Percentiles rank a stretch among this genome's conserved stretches.
These are phyloP conservation scores for Quercus rubra DNA, from an alignment of 306 rosid species.

Conservation along the genomic window DNA sequence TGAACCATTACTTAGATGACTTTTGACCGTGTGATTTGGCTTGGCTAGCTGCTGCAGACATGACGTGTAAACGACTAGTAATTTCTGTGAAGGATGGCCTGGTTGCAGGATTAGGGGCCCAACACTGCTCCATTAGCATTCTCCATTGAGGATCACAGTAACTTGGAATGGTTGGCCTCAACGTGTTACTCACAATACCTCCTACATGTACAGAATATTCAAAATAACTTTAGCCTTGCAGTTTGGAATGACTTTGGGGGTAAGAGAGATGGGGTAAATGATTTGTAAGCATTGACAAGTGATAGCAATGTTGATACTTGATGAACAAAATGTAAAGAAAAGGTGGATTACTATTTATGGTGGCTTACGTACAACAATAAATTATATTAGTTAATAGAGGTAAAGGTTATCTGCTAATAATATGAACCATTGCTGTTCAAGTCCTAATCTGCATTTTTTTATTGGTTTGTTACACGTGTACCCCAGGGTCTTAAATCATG, in stretches of 20 bases:
- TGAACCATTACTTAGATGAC: constrained; percentile 54
- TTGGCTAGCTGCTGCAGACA: constrained; percentile 72
- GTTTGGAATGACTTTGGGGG: background rate
- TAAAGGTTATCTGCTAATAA: background rate
- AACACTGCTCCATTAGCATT: constrained; percentile 89
- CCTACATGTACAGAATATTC: constrained; percentile 40
- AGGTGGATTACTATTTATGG: background rate
- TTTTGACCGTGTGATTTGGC: constrained; percentile 71
- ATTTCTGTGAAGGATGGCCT: constrained; percentile 94
- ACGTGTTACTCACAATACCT: constrained; percentile 86
- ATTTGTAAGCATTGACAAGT: background rate
- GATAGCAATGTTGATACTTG: background rate
- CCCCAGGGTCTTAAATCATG: no score
- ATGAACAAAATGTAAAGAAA: background rate
- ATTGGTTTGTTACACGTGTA: no score
- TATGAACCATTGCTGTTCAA: background rate
- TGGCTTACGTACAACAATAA: no score
- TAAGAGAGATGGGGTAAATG: background rate
- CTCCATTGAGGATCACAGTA: constrained; percentile 83
- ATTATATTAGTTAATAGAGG: background rate
- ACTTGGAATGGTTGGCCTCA: constrained; percentile 87
- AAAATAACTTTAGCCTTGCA: background rate
- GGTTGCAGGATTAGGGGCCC: constrained; percentile 91
- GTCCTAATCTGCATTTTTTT: background rate
- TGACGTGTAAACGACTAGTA: constrained; percentile 64